Evolutionary conservation across 2,329 filamentous ascomycete genomes (phyloP).

Genomic region (Uncinocarpus reesii): DNA sequence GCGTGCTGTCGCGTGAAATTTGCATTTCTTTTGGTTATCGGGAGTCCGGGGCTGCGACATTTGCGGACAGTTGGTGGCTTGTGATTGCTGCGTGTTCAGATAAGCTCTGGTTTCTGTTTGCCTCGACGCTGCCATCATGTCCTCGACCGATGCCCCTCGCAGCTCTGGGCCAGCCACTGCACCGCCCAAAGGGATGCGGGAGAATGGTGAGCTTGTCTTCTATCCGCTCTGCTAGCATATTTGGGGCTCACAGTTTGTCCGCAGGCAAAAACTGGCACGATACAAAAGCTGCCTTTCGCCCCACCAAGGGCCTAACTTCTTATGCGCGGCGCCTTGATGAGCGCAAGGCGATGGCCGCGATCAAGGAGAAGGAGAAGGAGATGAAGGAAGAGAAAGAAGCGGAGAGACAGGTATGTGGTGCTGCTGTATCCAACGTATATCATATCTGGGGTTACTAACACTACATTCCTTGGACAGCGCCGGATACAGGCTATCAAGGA

Average conservation of each 20-base stretch:
- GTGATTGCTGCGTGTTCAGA: no score
- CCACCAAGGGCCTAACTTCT: constrained; percentile 62
- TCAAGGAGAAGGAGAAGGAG: constrained; percentile 88
- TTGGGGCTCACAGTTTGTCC: background rate
- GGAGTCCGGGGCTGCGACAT: no score
- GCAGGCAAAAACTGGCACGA: constrained; percentile 91
- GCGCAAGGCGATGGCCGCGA: constrained; percentile 58
- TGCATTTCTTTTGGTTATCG: no score
- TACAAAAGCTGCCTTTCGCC: constrained; percentile 74
- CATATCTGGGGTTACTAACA: constrained; percentile 8
- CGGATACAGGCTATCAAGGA: constrained; percentile 73
- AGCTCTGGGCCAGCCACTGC: background rate
- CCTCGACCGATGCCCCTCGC: constrained; percentile 24
- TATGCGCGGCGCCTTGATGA: constrained; percentile 67
- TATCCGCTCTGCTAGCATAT: background rate
- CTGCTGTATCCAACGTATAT: no score
- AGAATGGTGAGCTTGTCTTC: constrained; percentile 55
- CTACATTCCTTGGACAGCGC: constrained; percentile 42
- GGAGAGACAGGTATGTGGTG: constrained; percentile 62
- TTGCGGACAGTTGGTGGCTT: no score
- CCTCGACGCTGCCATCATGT: no score
- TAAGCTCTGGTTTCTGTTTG: no score
- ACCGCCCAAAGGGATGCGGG: constrained; percentile 56
- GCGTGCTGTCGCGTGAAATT: no score
- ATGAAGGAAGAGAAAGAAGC: constrained; percentile 92